A percentile compares a stretch with the other conserved stretches of the same genome.
Conservation (phyloP, 2,329 filamentous ascomycete genomes). For the Monilinia laxa region DNA sequence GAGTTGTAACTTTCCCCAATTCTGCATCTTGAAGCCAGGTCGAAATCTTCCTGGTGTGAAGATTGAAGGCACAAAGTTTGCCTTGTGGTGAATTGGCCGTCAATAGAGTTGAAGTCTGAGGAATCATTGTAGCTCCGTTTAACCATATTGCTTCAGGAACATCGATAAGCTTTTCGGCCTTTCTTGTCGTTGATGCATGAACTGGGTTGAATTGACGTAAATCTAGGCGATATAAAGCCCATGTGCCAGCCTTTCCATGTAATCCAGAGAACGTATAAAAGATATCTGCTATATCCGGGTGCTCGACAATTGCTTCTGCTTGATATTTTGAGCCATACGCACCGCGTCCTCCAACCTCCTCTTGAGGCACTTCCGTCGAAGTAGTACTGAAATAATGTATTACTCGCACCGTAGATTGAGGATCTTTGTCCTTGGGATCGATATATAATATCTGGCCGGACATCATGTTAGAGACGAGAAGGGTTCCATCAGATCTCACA, state of each 20-base stretch:
- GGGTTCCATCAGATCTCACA: conserved; percentile 53
- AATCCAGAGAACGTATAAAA: conserved; percentile 16
- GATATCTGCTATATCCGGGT: conserved; percentile 2
- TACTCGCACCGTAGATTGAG: background rate
- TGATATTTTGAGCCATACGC: conserved; percentile 13
- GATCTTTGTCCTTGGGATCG: conserved; percentile 28
- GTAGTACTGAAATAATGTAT: conserved; percentile 15
- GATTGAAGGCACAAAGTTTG: conserved; percentile 4
- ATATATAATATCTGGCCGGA: conserved; percentile 31
- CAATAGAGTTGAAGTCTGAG: conserved; percentile 3
- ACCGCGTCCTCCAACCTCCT: background rate
- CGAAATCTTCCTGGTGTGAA: background rate
- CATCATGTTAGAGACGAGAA: conserved; percentile 43
- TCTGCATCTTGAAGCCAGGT: background rate
- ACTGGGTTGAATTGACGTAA: background rate
- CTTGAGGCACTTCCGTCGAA: background rate
- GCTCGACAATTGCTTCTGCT: conserved; percentile 16
- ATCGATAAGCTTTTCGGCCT: conserved; percentile 7
- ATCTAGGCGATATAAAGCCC: conserved; percentile 3
- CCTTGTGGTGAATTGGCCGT: background rate
- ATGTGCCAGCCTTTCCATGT: conserved; percentile 13
- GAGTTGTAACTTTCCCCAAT: conserved; percentile 5
- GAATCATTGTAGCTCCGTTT: conserved; percentile 12
- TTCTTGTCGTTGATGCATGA: background rate
- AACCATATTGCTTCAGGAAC: background rate